phyloP scores from a whole-genome alignment of 371 early-diverging fungal species.

The Sporodiniella umbellata region DNA sequence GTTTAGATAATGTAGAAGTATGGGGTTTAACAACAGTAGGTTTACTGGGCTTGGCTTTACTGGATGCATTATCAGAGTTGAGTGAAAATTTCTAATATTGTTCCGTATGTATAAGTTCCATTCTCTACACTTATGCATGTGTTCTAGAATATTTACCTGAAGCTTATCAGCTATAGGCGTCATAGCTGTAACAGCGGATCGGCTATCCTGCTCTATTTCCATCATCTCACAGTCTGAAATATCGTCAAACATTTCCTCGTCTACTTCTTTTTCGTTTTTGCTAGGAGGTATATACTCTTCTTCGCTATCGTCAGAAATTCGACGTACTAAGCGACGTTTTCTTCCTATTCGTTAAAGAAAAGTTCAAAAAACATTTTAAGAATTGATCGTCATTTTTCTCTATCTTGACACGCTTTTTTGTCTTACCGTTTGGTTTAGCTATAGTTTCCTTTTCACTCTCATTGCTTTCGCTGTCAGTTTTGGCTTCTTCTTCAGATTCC shows the following conservation, averaged over 20 bases:
- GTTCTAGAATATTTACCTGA: background rate
- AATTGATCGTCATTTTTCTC: background rate
- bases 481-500: no score
- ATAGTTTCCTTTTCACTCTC: no score
- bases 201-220: slow-evolving; percentile 5
- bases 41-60: background rate
- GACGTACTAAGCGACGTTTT: slow-evolving; percentile 5
- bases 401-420: background rate
- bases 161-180: slow-evolving; percentile 14
- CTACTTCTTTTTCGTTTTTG: background rate
- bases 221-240: slow-evolving; percentile 1
- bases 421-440: no score
- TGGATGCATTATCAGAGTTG: background rate
- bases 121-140: background rate
- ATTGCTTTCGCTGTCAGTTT: no score
- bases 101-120: no score
- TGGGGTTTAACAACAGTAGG: background rate
- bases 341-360: no score
- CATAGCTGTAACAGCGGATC: background rate
- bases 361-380: background rate
- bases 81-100: background rate
- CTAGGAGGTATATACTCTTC: slow-evolving; percentile 10
- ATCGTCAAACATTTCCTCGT: slow-evolving; percentile 9
- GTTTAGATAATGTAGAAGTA: background rate
- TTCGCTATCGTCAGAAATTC: slow-evolving; percentile 9